Evolutionary conservation across 345 rosid species (phyloP), one percentile per base, ranked within the genome.

Genomic region (Arabis hirsuta): DNA sequence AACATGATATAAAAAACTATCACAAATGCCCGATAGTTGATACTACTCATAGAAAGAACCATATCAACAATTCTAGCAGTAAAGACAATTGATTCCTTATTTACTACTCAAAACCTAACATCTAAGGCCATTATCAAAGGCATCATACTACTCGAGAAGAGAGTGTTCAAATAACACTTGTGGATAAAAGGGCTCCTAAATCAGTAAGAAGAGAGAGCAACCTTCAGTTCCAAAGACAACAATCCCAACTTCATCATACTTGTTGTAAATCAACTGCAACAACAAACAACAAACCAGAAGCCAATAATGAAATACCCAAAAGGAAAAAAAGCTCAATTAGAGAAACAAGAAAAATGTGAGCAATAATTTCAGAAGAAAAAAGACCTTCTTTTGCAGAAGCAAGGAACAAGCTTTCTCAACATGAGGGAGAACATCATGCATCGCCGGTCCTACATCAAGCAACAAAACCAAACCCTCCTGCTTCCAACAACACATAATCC

Each of bases 211-310:
- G 36, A 19, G 45, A 55, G 22, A 67, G 29, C 20, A 76, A 91
- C 98, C 98, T 84, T 80, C 72, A 73, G 96, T 89, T 82, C 97
- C 98, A 76, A 89, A 91, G 9, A 83, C 67, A 73, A 91, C 85
- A 69, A 89, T 55, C 44, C 95, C 98, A 79, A 89, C 92, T 82
- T 94, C 97, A 72, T 94, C 95, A 67, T 34, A 78, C 77, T 87
- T 91, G 73, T 79, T 73, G 78, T 83, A 86, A 75, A 91, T 80
- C 79, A 91, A 82, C 98, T 91, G 90, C 83, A 70, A 42, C 55
- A 76, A 63, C 20, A 60, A 8, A 68, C 14, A 57, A 68, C 22
- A 57, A 65, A 32, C 36, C 11, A 38, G 5, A 62, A 73, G 2
- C 12, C 63, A 57, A 5, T 38, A 5, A 26, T 24, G 11, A 19